These are phyloP conservation scores for Solanum virginianum DNA, from an alignment of 257 asterid species.

Conservation along the genomic window DNA sequence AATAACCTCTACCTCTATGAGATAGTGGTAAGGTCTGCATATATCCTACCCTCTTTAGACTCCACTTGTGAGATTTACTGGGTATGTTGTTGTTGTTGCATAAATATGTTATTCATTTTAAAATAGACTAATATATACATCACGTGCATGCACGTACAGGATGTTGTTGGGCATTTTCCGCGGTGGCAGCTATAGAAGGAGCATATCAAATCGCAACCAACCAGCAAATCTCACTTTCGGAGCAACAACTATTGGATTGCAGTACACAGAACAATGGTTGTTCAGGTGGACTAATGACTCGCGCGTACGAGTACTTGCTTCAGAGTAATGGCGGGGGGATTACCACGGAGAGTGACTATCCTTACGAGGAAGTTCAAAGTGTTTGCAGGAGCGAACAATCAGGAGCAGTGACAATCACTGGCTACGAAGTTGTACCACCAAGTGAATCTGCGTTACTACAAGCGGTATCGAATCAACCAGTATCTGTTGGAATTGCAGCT, in stretches of 20 bases:
- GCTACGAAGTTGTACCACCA: background rate
- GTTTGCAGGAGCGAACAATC: background rate
- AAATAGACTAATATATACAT: background rate
- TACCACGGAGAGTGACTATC: background rate
- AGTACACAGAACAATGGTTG: background rate
- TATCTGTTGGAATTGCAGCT: background rate
- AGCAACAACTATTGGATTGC: background rate
- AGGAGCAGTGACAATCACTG: background rate
- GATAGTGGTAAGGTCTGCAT: too few species aligned
- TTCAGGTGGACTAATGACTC: background rate
- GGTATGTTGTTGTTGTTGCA: too few species aligned
- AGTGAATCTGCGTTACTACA: background rate
- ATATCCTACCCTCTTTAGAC: too few species aligned
- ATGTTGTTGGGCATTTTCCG: constrained; percentile 2
- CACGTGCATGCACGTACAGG: background rate
- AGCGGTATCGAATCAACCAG: background rate
- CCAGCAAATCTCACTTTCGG: background rate
- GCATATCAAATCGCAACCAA: background rate
- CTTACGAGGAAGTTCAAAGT: background rate
- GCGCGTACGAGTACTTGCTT: background rate
- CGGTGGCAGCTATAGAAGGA: background rate
- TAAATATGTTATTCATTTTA: too few species aligned
- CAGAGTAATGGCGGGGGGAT: background rate
- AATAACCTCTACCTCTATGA: too few species aligned
- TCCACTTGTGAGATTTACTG: too few species aligned